Evolutionary conservation across 2,329 filamentous ascomycete genomes (phyloP), one percentile per base, ranked within the genome.

Genomic region (Alternaria gansuensis): DNA sequence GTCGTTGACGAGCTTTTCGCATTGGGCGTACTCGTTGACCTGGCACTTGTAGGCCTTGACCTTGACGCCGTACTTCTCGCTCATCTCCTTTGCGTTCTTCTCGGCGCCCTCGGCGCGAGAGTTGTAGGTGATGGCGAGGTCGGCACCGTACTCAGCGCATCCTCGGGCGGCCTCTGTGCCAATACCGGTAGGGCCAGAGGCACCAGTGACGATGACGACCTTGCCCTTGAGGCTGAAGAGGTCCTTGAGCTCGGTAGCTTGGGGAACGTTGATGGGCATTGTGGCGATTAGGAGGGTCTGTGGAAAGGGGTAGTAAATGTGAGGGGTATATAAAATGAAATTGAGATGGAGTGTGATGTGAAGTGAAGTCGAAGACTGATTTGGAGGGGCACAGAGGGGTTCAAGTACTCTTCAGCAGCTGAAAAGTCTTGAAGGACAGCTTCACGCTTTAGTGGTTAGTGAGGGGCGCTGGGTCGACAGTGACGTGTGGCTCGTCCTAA

Each of bases 1-100:
- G 41, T 85, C 80, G 63, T 81, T 76, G 69, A 89, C 85, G 55
- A 88, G 79, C 75, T 82, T 77, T 74, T 85, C 78, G 57, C 86
- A 85, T 69, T 80, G 81, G 58, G 82, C 80, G 79, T 84, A 87
- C 77, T 81, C 80, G 74, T 82, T 80, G 64, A 89, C 82, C 72
- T 87, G 79, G 79, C 82, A 84, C 80, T 89, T 87, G 85, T 89
- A 90, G 60, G 87, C 85, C 80, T 88, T 88, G 76, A 82, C 82
- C 80, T 88, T 88, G 77, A 89, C 79, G 64, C 86, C 86, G 78
- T 87, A 88, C 67, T 82, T 82, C 68, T 85, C 81, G 41, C 73
- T 54, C 46, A 89, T 81, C 71, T 88, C 85, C 75, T 86, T 82
- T 60, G 86, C 87, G 79, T 89, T 89, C 82, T 87, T 86, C 79